A percentile compares a stretch with the other conserved stretches of the same genome.
Conservation (phyloP, 2,329 filamentous ascomycete genomes). For the Coniochaeta ligniaria region DNA sequence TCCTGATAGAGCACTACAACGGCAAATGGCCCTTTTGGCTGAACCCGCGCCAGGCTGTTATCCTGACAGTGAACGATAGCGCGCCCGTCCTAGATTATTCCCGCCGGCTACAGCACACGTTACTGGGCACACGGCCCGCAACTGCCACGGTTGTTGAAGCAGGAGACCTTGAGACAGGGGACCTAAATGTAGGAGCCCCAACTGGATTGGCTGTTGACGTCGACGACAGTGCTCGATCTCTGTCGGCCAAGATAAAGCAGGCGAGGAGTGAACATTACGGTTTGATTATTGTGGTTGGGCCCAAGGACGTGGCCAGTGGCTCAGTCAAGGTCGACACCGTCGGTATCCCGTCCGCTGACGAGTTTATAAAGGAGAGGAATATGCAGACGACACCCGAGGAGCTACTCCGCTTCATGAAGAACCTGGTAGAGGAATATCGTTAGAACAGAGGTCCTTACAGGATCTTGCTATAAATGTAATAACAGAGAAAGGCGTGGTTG, state of each 20-base stretch:
- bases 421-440: conserved; percentile 39
- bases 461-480: no score
- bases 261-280: conserved; percentile 69
- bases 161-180: conserved; percentile 14
- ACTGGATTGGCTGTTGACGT: conserved; percentile 62
- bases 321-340: conserved; percentile 44
- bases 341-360: conserved; percentile 19
- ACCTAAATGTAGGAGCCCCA: conserved; percentile 29
- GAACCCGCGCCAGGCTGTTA: conserved; percentile 68
- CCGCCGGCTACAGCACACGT: conserved; percentile 36
- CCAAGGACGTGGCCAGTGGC: conserved; percentile 51
- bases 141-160: conserved; percentile 26
- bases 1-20: conserved; percentile 76
- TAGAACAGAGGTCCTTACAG: conserved; percentile 14
- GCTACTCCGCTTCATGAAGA: conserved; percentile 35
- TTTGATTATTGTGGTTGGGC: conserved; percentile 65
- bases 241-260: conserved; percentile 64
- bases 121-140: conserved; percentile 35
- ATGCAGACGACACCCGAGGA: conserved; percentile 32
- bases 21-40: conserved; percentile 86
- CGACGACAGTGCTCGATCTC: conserved; percentile 53
- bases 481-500: background rate
- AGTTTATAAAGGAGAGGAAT: conserved; percentile 23
- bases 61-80: conserved; percentile 64
- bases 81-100: conserved; percentile 44